Base-by-base conservation (phyloP, 2,329 filamentous ascomycete genomes). In the Cercospora canescens region DNA sequence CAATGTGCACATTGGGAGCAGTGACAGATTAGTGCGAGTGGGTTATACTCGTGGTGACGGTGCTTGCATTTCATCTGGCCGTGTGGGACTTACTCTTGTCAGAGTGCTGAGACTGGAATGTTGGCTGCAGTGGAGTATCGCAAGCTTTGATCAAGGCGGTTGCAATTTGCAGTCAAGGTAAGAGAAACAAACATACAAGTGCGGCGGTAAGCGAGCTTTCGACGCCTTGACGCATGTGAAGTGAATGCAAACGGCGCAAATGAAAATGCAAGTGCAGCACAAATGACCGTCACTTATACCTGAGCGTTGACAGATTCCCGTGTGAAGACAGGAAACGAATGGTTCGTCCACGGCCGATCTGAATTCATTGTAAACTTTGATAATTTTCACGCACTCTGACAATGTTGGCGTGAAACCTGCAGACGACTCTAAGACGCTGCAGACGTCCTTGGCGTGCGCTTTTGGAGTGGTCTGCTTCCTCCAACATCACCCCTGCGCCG, bases 361-460 rank as follows among this genome's bases (percentile, higher is more conserved):
- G 14, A 14, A 61, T 14, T 18, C 14, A 12, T 34, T 37, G 34
- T 32, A 26, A 24, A 52, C 28, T 62, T 18, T 24, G n/a, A 12
- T 21, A 26, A 55, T n/a, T 11, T 18, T 28, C 24, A 62, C 50
- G 26, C 11, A 16, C 30, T 39, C 39, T 26, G 28, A 68, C 60
- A 45, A 7, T 14, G 21, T 26, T 32, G 28, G 30, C 63, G 66
- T 68, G 63, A 62, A 58, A 56, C 41, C 45, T 45, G 16, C 11
- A 16, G 39, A 24, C 3, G 35, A 28, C 39, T 63, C 37, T 39
- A 45, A 48, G 32, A 60, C 28, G 26, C 35, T 30, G 41, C 60
- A 61, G 63, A 66, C 67, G 57, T 12, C 5, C 67, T 68, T 66
- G 67, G 64, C 67, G 63, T 66, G 39, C 55, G 60, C 28, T 16